phyloP scores from a whole-genome alignment of 345 rosid species.

The Corchorus olitorius region DNA sequence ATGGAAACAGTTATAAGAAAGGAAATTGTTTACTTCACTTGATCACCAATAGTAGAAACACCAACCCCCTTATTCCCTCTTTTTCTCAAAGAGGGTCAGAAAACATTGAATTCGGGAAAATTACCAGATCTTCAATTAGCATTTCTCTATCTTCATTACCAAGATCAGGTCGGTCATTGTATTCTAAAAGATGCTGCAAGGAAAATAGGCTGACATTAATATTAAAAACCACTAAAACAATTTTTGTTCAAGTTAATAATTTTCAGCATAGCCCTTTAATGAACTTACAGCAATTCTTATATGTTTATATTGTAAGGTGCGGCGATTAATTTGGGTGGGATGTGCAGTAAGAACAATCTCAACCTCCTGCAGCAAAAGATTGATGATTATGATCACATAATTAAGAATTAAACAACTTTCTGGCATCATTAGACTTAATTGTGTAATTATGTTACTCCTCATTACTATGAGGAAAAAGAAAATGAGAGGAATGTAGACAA shows the following conservation, averaged over 20 bases:
- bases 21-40: not conserved
- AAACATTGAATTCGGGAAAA: slow-evolving; percentile 14
- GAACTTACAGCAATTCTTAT: slow-evolving; percentile 82
- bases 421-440: not conserved
- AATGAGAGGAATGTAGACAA: not conserved
- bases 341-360: slow-evolving; percentile 99
- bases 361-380: slow-evolving; percentile 62
- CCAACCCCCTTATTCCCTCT: not conserved
- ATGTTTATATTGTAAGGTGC: slow-evolving; percentile 97
- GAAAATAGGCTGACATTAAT: slow-evolving; percentile 21
- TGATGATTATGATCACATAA: slow-evolving; percentile 3
- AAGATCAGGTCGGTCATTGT: slow-evolving; percentile 84
- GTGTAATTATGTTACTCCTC: slow-evolving; percentile 6
- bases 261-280: slow-evolving; percentile 45
- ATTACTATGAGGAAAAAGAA: not conserved
- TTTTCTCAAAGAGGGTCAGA: slow-evolving; percentile 5
- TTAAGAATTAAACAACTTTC: not conserved
- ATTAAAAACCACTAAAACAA: slow-evolving; percentile 9
- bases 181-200: slow-evolving; percentile 86
- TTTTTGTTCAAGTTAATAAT: slow-evolving; percentile 26
- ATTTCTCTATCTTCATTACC: slow-evolving; percentile 90
- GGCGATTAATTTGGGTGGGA: slow-evolving; percentile 95
- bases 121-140: slow-evolving; percentile 95
- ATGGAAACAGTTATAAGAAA: slow-evolving; percentile 8
- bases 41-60: slow-evolving; percentile 9